These are phyloP conservation scores for Penicillium corylophilum DNA, from an alignment of 2,329 filamentous ascomycete species.

Conservation along the genomic window DNA sequence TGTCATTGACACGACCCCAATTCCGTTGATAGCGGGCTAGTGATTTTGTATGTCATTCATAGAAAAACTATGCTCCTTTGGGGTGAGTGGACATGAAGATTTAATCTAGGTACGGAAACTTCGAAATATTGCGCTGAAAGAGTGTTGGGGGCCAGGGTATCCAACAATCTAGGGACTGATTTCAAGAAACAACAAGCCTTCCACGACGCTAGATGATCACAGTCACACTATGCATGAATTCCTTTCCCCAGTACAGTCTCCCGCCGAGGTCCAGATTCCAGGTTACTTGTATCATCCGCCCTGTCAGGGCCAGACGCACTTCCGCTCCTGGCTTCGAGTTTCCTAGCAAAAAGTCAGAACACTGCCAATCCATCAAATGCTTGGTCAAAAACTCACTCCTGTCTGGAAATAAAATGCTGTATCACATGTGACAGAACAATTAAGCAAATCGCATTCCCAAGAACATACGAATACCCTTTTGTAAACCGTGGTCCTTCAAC, in stretches of 20 bases:
- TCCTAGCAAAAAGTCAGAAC: conserved; percentile 3
- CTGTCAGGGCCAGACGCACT: conserved; percentile 3
- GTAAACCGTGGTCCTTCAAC: conserved; percentile 45
- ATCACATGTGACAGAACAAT: conserved; percentile 31
- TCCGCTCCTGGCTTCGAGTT: neutral
- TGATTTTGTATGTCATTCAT: neutral
- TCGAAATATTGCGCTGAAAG: neutral
- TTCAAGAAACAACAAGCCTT: neutral
- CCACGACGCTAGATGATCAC: no score
- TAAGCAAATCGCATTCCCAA: conserved; percentile 40
- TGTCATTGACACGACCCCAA: neutral
- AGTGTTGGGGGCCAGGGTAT: neutral
- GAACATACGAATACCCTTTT: conserved; percentile 46
- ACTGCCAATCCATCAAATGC: no score
- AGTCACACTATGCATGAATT: neutral
- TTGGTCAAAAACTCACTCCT: conserved; percentile 9
- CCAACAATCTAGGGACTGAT: neutral
- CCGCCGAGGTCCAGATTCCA: conserved; percentile 2
- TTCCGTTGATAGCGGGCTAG: neutral
- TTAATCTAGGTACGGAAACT: neutral
- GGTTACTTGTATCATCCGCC: conserved; percentile 1
- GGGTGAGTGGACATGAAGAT: neutral
- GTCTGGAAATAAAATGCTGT: conserved; percentile 16
- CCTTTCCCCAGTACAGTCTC: conserved; percentile 2
- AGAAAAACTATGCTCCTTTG: no score